These are phyloP conservation scores for Suillus variegatus DNA, from an alignment of 768 basidiomycete genomes.

Conservation along the genomic window DNA sequence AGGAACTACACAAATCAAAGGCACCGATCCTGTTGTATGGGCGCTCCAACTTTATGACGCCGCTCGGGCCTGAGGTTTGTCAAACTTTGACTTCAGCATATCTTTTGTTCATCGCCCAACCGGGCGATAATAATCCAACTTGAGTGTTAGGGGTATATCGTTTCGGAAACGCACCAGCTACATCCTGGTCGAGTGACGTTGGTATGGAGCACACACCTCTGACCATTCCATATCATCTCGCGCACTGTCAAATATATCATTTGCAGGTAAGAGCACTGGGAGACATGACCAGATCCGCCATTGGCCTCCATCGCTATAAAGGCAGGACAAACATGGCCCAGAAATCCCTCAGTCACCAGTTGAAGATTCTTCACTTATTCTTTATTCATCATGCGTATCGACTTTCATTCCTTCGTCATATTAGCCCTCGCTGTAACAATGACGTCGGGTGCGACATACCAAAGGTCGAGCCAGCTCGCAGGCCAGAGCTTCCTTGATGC, in stretches of 20 bases:
- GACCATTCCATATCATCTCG: neutral
- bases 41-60: neutral
- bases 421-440: neutral
- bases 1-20: neutral
- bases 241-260: neutral
- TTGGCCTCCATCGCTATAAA: neutral
- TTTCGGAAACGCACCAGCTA: neutral
- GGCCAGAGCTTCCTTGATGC: conserved; percentile 50
- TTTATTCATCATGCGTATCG: neutral
- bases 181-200: neutral
- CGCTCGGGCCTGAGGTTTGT: too few species aligned
- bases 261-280: neutral
- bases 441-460: conserved; percentile 48
- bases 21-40: neutral
- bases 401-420: neutral
- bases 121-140: neutral
- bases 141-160: too few species aligned
- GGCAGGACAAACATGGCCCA: neutral
- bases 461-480: conserved; percentile 43
- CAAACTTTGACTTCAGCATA: neutral
- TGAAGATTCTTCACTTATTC: neutral
- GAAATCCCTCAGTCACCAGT: neutral
- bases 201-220: neutral
- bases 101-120: neutral
- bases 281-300: neutral